Base-by-base conservation (phyloP, 768 basidiomycete species). In the Amanita pallidorosea region DNA sequence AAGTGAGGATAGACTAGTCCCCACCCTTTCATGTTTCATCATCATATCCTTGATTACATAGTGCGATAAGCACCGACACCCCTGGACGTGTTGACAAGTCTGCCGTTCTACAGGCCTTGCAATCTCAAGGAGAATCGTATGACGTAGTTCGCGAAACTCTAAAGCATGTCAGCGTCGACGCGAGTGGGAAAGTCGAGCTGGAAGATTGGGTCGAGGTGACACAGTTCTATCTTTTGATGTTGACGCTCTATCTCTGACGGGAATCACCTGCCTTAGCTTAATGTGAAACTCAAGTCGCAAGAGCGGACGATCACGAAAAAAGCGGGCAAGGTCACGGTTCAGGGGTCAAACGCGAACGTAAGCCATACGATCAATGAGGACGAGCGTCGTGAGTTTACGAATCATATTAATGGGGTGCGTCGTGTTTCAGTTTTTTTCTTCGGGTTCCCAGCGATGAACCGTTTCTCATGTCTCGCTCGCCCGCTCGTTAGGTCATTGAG, bases 301-400 rank as follows among this genome's bases (percentile, higher is more conserved):
- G 53, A 72, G 45, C 62, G 68, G 64, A 57, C 75, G 62, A 53
- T 79, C 15, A 72, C 75, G 7, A 82, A 81, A 8, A 83, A 79
- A 59, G 83, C 83, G 17, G 94, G 94, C 13, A 95, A 92, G 63
- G 90, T 97, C 53, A 90, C 89, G 1, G 90, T 97, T 20, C 82
- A 91, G 63, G 95, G 95, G 52, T 91, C 92, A 3, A 96, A 90
- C 58, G 87, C 89, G 47, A 96, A 94, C 67, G 89, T 91, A 55
- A 90, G 87, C 67, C 95, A 97, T 70, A 95, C 95, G 31, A 85
- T 98, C 68, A 96, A 96, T 70, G 91, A 97, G 66, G 95, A 98
- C 64, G 95, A 97, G 64, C 76, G 91, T 48, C 72, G 79, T 18
- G 93, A 95, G 63, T 98, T 98, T 69, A 98, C 95, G n/a, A 87